Base-by-base conservation (phyloP, 768 basidiomycete species). In the Leccinum disarticulatum region DNA sequence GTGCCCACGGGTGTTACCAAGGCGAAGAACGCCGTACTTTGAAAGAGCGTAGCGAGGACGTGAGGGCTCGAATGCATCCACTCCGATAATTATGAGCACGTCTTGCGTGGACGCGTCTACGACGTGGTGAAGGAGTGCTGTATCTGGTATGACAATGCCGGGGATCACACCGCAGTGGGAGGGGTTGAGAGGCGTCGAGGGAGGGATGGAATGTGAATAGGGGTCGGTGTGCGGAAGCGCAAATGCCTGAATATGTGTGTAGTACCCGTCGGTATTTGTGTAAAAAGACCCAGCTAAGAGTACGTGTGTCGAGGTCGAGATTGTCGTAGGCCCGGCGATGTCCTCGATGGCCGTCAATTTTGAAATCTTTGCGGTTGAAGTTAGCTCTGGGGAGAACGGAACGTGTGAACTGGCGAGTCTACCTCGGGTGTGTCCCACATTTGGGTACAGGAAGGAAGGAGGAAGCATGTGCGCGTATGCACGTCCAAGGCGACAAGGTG, bases 271-370 rank as follows among this genome's bases (percentile, higher is more conserved):
- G 3, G 22, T 11, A 25, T 7, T 11, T 10, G 35, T 46, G 35
- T 36, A 55, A 31, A 55, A 47, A 1, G 63, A 61, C 35, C 36
- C 17, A 9, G 63, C 54, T 5, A 70, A 28, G 1, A 70, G 17
- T 5, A 68, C 25, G 56, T 68, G 66, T 2, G 68, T 67, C 19
- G 63, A 65, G 6, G 68, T 68, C 8, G 68, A 68, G 25, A 68
- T 27, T 25, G 49, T 49, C 47, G 14, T 38, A 6, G 48, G 60
- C 6, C 22, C 5, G 14, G 30, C 41, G 2, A 31, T 41, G 0
- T 25, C 63, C 4, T 54, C 35, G 15, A 25, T 17, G 3, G 5
- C 17, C 2, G 4, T n/a, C 28, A 28, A n/a, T 17, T 55, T 28
- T 17, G 48, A 4, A 3, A 52, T 11, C 68, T 68, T 28, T 22